Conservation (phyloP, 345 rosid species). For the Eucalyptus pauciflora region DNA sequence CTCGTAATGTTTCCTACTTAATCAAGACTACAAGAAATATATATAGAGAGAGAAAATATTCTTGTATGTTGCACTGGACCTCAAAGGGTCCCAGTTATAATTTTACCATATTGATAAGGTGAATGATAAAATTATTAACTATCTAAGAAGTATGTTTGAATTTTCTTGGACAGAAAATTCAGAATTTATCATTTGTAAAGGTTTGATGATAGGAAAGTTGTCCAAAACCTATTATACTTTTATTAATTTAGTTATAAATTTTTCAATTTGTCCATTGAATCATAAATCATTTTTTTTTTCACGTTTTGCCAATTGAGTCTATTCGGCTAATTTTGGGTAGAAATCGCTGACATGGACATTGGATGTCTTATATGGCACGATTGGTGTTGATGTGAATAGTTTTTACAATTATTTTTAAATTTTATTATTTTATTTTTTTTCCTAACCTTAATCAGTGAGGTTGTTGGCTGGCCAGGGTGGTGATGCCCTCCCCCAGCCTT, state of each 20-base stretch:
- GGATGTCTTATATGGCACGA: accelerated
- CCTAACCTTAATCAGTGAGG: accelerated
- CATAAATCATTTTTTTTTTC: accelerated
- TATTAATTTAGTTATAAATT: no score
- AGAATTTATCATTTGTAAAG: neutral
- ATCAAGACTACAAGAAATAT: neutral
- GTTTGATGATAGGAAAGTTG: neutral
- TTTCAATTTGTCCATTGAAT: neutral
- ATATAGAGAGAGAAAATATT: neutral
- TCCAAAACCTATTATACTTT: neutral
- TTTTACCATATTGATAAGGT: neutral
- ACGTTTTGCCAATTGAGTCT: accelerated
- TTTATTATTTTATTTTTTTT: neutral
- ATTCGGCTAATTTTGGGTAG: accelerated
- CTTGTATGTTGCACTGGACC: neutral
- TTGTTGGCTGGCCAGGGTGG: no score
- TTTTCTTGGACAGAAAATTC: no score
- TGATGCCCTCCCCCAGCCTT: accelerated
- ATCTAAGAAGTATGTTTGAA: no score
- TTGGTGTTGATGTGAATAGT: accelerated
- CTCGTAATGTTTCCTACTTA: neutral
- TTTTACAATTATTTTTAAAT: accelerated
- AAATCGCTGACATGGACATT: accelerated
- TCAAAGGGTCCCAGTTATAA: accelerated
- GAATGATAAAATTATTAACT: neutral